Conservation (phyloP, 176 grass and related monocot genomes). For the Eleusine coracana region DNA sequence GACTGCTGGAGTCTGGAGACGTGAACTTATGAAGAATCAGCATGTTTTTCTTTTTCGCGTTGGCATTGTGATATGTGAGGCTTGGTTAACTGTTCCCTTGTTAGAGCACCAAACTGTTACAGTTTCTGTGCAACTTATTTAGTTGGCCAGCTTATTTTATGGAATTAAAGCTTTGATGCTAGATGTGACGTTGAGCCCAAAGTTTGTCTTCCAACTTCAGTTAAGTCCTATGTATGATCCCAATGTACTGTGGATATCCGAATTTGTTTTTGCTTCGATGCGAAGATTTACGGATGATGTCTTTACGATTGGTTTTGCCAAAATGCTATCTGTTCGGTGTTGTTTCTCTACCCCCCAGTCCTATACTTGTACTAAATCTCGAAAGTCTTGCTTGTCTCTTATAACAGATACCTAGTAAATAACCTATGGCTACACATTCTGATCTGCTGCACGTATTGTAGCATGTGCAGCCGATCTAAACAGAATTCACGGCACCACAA, state of each 20-base stretch:
- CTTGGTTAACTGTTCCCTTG: neutral
- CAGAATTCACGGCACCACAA: neutral
- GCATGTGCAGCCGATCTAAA: neutral
- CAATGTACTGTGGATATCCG: neutral
- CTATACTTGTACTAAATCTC: too few species aligned
- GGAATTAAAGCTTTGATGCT: neutral
- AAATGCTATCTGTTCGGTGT: neutral
- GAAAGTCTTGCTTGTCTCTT: too few species aligned
- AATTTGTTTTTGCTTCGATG: neutral
- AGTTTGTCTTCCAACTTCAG: neutral
- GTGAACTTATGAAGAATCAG: slow-evolving; percentile 1
- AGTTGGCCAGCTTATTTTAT: slow-evolving; percentile 5
- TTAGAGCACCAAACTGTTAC: neutral
- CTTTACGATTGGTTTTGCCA: neutral
- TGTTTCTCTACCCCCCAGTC: neutral
- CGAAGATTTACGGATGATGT: neutral
- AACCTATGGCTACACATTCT: too few species aligned
- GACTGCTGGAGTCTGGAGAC: neutral
- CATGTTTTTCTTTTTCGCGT: slow-evolving; percentile 20
- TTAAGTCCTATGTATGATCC: neutral
- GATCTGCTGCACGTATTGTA: neutral
- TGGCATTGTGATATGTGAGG: slow-evolving; percentile 1
- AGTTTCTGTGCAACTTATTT: neutral
- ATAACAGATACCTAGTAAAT: too few species aligned
- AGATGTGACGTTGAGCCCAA: neutral